Base-by-base conservation (phyloP, 108 stramenopile species). In the Fistulifera solaris region DNA sequence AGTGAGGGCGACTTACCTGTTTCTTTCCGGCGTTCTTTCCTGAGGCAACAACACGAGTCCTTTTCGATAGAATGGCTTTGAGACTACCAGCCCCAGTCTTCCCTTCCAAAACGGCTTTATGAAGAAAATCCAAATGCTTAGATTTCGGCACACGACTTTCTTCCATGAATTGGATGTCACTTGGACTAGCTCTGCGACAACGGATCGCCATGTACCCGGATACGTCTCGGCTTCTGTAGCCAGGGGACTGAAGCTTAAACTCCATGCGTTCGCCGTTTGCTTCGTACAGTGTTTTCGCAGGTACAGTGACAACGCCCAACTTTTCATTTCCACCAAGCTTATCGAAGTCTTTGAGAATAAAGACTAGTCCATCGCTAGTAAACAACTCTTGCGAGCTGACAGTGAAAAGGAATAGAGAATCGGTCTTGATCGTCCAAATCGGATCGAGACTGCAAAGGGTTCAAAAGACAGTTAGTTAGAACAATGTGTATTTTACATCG, bases 81-180 rank as follows among this genome's bases (percentile, higher is more conserved):
- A 35, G 31, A 35, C 31, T 8, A 6, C 31, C 31, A 8, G 31
- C 31, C 8, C 31, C 31, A 3, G 31, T 35, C 31, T 35, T 35
- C 8, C 31, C 31, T 8, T 35, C 31, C 6, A 8, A 3, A 6
- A 35, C 8, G 3, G 31, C 31, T 35, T 35, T 35, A n/a, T 35
- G 31, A 35, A 35, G n/a, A 35, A 35, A 35, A 3, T 35, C 31
- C 6, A 35, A 35, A 3, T 35, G 31, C 31, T 35, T 35, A 14
- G n/a, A 40, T 10, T 55, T 55, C 5, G 38, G 39, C 10, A 12
- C 8, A 26, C 26, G 25, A 44, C 44, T 50, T n/a, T 67, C 62
- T n/a, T 68, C 61, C 78, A 90, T 80, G 52, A 90, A 90, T 12
- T 66, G 46, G 24, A 77, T 67, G 56, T 90, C 89, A 40, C 80